These are phyloP conservation scores for Citrullus mucosospermus DNA, from an alignment of 306 rosid genomes.

Conservation along the genomic window DNA sequence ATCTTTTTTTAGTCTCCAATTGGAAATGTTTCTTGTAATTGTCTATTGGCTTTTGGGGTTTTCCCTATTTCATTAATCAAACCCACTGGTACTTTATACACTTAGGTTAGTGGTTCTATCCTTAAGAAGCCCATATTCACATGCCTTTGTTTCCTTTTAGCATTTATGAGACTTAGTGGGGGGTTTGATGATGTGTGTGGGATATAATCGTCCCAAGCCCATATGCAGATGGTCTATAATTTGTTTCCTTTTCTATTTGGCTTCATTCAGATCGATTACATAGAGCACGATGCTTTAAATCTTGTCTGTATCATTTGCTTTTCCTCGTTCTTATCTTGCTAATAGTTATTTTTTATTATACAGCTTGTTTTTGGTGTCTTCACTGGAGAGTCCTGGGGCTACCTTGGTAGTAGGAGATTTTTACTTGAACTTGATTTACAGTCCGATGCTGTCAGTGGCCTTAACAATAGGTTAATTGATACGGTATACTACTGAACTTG, in stretches of 20 bases:
- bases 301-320: not conserved
- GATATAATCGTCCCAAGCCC: not conserved
- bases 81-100: not conserved
- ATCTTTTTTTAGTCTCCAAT: too few species aligned
- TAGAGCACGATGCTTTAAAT: not conserved
- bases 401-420: conserved; percentile 94
- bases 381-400: conserved; percentile 95
- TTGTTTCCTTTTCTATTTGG: not conserved
- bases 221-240: not conserved
- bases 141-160: not conserved
- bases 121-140: not conserved
- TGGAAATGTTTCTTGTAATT: too few species aligned
- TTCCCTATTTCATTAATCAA: too few species aligned
- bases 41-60: too few species aligned
- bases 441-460: conserved; percentile 78
- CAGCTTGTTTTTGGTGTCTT: conserved; percentile 83
- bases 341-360: conserved; percentile 28
- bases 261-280: not conserved
- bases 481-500: conserved; percentile 34
- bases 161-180: not conserved
- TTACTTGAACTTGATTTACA: conserved; percentile 71
- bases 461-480: conserved; percentile 53
- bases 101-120: not conserved
- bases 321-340: conserved; percentile 10
- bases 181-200: not conserved